Base-by-base conservation (phyloP, 2,329 filamentous ascomycete genomes). In the Pseudonectria foliicola region DNA sequence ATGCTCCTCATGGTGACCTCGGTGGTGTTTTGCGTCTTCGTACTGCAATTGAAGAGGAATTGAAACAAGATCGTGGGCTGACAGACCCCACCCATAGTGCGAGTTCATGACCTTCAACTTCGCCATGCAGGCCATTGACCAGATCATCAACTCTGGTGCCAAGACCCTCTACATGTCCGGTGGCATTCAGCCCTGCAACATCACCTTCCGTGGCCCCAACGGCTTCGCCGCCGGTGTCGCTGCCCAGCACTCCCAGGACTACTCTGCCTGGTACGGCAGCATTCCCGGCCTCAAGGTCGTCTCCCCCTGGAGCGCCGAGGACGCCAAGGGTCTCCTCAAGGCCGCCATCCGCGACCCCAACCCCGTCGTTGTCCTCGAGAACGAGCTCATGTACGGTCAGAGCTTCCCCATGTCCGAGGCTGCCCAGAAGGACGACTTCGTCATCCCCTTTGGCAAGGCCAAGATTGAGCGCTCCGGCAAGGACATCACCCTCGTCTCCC, bases 61-160 rank as follows among this genome's bases (percentile, higher is more conserved):
- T n/a, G n/a, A n/a, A n/a, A n/a, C 11, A 21, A 6, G 18, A 21
- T 21, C 18, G 18, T 21, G 18, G 18, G 18, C 18, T 21, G 18
- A 21, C 18, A 5, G 5, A 21, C 5, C 18, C 18, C 8, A 8
- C 18, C 4, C 43, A 7, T 49, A 92, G 86, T 92, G 85, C 77
- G 92, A 98, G 73, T 98, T 98, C 77, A 98, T 98, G 92, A 98
- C 92, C 58, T 96, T 95, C 80, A 98, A 98, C 79, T 96, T 96
- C 63, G 90, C 92, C 66, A 98, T 98, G 92, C 92, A 98, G 73
- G 87, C 92, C 62, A 98, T 98, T 66, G 92, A 98, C 65, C 92
- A 98, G 66, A 86, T 98, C 62, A 89, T 98, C 79, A 98, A 98
- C 80, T 96, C 90, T 32, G 92, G 76, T 53, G 92, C 88, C 60